Evolutionary conservation across 768 basidiomycete species (phyloP), one percentile per base, ranked within the genome.

Genomic region (Tricholoma saponaceum): DNA sequence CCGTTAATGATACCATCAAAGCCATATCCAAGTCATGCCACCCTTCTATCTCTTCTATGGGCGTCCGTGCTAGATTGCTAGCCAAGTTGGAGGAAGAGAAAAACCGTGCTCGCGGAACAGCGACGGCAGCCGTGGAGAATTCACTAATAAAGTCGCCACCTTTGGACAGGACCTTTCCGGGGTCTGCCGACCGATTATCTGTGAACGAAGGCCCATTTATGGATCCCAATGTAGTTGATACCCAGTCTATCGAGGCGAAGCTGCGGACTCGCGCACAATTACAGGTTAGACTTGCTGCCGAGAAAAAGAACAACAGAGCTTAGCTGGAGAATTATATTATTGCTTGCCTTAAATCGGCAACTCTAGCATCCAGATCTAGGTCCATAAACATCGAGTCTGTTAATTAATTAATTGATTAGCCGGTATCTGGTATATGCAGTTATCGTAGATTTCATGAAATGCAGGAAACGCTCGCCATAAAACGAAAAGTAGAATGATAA

Each of bases 191-290:
- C 13, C 55, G 39, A 57, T 32, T 41, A 51, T 51, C 46, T 43
- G 22, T 37, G 33, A n/a, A 18, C 4, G 7, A 41, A 46, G 30
- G 14, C 44, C 57, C 50, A 51, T 23, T 16, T 4, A 33, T 33
- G 5, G 57, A 47, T 37, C 32, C 47, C 14, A 51, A 18, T 14
- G 41, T 14, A 12, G 50, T 52, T 18, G 65, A 70, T 64, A 56
- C 68, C 52, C 63, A 58, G 30, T 62, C 58, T 60, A 69, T 72
- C 54, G 83, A 85, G 62, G 73, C 72, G 50, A 72, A 69, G 55
- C 70, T 84, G 60, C 79, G 82, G 52, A 69, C 67, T 52, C 79
- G 78, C 62, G 79, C 80, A 39, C 79, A 73, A 57, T 62, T 84
- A 60, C 78, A 74, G 23, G 74, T 75, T 23, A 77, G 79, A 32